Conservation (phyloP, 2,329 filamentous ascomycete species). For the Xylariales sp. region DNA sequence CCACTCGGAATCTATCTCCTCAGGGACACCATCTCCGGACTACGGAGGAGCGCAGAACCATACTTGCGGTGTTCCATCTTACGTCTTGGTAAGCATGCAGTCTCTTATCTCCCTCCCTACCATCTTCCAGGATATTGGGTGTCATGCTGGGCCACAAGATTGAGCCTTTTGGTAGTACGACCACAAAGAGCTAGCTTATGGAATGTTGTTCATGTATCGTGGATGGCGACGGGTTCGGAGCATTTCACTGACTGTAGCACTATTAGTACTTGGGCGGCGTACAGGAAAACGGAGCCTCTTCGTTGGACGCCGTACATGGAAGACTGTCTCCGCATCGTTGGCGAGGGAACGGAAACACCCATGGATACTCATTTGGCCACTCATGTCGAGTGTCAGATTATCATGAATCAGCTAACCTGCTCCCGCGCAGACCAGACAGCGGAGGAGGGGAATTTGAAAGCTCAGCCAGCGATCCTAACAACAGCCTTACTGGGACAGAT, state of each 20-base stretch:
- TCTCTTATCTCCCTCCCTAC: background rate
- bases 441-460: slow-evolving; percentile 6
- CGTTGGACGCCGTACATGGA: slow-evolving; percentile 18
- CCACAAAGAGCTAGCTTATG: no score
- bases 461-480: slow-evolving; percentile 11
- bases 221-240: no score
- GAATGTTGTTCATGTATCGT: no score
- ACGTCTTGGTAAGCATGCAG: slow-evolving; percentile 21
- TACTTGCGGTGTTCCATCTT: slow-evolving; percentile 19
- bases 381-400: slow-evolving; percentile 21
- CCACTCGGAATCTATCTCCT: no score
- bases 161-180: no score
- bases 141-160: no score
- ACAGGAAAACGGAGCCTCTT: slow-evolving; percentile 18
- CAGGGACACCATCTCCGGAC: slow-evolving; percentile 10
- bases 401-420: slow-evolving; percentile 19
- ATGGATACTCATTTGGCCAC: slow-evolving; percentile 14
- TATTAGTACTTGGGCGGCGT: slow-evolving; percentile 23
- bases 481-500: slow-evolving; percentile 17
- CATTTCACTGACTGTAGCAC: no score
- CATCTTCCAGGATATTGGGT: no score
- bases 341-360: slow-evolving; percentile 14
- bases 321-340: slow-evolving; percentile 14
- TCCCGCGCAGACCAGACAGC: background rate
- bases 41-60: slow-evolving; percentile 17